Evolutionary conservation across 2,329 filamentous ascomycete species (phyloP), one percentile per base, ranked within the genome.

Genomic region (Fusarium chaquense): DNA sequence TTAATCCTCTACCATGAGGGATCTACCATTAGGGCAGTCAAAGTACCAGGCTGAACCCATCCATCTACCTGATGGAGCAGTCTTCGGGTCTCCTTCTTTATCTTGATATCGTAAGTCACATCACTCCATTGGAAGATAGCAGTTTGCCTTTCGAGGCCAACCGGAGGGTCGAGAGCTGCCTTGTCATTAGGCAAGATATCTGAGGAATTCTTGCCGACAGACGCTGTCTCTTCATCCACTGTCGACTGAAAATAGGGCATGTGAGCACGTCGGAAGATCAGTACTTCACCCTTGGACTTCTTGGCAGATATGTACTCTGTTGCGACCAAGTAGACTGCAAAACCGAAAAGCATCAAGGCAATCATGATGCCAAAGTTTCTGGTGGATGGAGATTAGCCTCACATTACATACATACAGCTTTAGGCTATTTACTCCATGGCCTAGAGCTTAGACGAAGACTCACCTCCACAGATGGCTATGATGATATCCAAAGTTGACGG

Each of bases 41-140:
- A 81, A 18, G 92, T 96, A 46, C 93, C 93, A 1, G 94, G 93
- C 78, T 95, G 94, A 67, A 97, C 93, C 91, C 92, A 97, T 32
- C 93, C 93, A 73, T 95, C 91, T 8, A 97, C 91, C 61, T 94
- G 84, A 70, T 97, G 90, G 40, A 97, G 83, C 73, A 97, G 90
- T 22, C 90, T 87, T 12, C 93, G 86, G 1, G 84, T 81, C 70
- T 94, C 88, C 10, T 83, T 84, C 81, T 94, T 95, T 78, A 96
- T 93, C 76, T 91, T 90, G 78, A 88, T 82, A 51, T 88, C 83
- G 69, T 85, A 97, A 79, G 90, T 93, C 0, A 96, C 89, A 67
- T 94, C 85, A 69, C 89, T 86, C 93, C 93, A 97, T 75, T 93
- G 91, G 81, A 95, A 95, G 56, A 93, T 87, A 41, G 91, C 90